Evolutionary conservation across 2,329 filamentous ascomycete genomes (phyloP).

Genomic region (Fulvia fulva): DNA sequence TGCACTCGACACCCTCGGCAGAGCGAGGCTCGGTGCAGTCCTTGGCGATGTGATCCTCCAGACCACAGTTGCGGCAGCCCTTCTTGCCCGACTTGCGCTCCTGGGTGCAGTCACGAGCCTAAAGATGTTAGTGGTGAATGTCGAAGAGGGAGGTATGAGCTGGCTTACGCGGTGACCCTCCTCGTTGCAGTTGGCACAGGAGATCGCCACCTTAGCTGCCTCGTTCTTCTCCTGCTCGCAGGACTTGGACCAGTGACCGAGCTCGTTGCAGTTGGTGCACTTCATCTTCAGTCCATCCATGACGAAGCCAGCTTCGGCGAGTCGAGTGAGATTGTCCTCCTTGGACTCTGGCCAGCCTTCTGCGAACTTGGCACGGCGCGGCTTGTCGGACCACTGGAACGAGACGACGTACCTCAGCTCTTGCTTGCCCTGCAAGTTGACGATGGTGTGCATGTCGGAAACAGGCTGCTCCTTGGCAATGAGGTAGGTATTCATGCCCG

Average conservation of each 20-base stretch:
- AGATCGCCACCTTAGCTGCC: slow-evolving; percentile 42
- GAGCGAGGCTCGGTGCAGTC: slow-evolving; percentile 58
- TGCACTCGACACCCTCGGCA: slow-evolving; percentile 31
- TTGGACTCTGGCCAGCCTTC: slow-evolving; percentile 47
- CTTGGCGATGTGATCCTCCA: slow-evolving; percentile 52
- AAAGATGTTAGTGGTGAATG: background rate
- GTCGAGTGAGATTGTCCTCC: slow-evolving; percentile 51
- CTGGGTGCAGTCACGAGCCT: slow-evolving; percentile 58
- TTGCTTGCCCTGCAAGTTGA: slow-evolving; percentile 65
- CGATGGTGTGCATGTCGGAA: slow-evolving; percentile 59
- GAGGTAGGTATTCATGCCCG: slow-evolving; percentile 55
- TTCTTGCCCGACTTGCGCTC: slow-evolving; percentile 53
- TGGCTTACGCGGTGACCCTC: slow-evolving; percentile 46
- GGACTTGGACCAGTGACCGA: slow-evolving; percentile 42
- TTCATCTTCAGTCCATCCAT: slow-evolving; percentile 49
- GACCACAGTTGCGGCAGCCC: slow-evolving; percentile 33
- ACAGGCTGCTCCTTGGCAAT: slow-evolving; percentile 59
- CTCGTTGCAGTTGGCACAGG: slow-evolving; percentile 50
- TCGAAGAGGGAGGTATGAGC: background rate
- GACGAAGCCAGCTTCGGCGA: slow-evolving; percentile 49
- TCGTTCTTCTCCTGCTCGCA: slow-evolving; percentile 47
- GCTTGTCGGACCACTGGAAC: slow-evolving; percentile 46
- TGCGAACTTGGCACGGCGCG: slow-evolving; percentile 44
- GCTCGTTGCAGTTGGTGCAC: slow-evolving; percentile 48
- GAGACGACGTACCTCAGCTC: slow-evolving; percentile 50